phyloP scores from a whole-genome alignment of 129 eudicot genomes.

The Helianthus tuberosus region DNA sequence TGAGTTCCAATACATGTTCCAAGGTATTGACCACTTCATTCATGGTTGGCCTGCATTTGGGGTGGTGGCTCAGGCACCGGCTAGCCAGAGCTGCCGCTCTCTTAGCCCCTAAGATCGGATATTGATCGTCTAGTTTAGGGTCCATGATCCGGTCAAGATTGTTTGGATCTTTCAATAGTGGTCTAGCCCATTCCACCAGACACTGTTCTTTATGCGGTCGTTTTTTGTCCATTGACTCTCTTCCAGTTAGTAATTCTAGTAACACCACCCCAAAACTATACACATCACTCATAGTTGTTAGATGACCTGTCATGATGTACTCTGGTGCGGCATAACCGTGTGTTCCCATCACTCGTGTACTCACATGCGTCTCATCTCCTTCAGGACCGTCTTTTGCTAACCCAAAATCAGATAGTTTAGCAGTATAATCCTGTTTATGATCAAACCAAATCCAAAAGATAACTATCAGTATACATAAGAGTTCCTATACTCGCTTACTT shows the following conservation, averaged over 20 bases:
- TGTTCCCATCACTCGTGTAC: conserved; percentile 85
- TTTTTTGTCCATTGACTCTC: conserved; percentile 56
- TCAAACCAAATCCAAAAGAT: background rate
- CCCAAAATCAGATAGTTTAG: conserved; percentile 91
- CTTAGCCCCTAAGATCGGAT: conserved; percentile 49
- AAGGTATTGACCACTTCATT: conserved; percentile 48
- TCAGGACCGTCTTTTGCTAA: conserved; percentile 88
- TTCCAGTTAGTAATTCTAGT: conserved; percentile 52
- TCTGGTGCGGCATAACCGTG: conserved; percentile 94
- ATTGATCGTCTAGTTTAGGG: conserved; percentile 53
- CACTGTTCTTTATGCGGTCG: conserved; percentile 49
- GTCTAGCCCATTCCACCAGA: conserved; percentile 61
- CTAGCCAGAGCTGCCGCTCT: conserved; percentile 48
- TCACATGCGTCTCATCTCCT: conserved; percentile 78
- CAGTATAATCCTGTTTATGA: conserved; percentile 57
- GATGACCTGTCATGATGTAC: conserved; percentile 85
- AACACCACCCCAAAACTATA: conserved; percentile 62
- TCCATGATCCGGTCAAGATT: conserved; percentile 54
- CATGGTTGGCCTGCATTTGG: conserved; percentile 58
- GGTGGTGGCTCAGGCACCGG: conserved; percentile 60
- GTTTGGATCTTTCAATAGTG: conserved; percentile 45
- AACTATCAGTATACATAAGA: background rate
- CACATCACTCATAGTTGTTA: conserved; percentile 59
- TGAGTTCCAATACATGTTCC: conserved; percentile 46
- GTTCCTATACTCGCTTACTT: no score